These are phyloP conservation scores for Pythium insidiosum DNA, from an alignment of 352 stramenopile genomes.

Conservation along the genomic window DNA sequence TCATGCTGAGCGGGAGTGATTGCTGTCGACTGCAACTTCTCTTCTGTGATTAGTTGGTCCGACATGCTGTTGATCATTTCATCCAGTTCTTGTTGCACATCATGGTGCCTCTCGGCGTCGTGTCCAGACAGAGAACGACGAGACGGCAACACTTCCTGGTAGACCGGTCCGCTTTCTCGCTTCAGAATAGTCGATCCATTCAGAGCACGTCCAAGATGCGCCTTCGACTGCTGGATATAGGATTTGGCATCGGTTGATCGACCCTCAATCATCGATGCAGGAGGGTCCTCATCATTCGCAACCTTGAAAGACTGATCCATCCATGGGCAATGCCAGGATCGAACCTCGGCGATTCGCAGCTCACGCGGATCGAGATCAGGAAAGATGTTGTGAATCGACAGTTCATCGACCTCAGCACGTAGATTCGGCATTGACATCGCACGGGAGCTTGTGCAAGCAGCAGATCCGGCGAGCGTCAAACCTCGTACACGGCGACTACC, in stretches of 20 bases:
- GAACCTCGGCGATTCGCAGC: constrained; percentile 72
- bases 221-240: too few species aligned
- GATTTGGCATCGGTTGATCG: too few species aligned
- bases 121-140: too few species aligned
- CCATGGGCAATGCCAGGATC: constrained; percentile 72
- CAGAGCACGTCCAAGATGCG: too few species aligned
- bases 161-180: too few species aligned
- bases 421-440: constrained; percentile 23
- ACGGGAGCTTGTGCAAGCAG: constrained; percentile 5
- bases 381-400: constrained; percentile 64
- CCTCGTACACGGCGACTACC: constrained; percentile 7
- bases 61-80: too few species aligned
- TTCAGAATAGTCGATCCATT: too few species aligned
- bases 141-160: too few species aligned
- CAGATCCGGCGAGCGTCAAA: constrained; percentile 6
- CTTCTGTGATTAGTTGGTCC: constrained; percentile 20
- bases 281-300: background rate
- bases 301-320: constrained; percentile 36
- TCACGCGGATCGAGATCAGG: constrained; percentile 73
- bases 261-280: too few species aligned
- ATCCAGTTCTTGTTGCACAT: too few species aligned
- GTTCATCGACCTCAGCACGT: constrained; percentile 25
- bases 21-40: constrained; percentile 35
- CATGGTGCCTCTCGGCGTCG: too few species aligned
- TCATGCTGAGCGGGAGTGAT: too few species aligned